phyloP scores from a whole-genome alignment of 805 yeast genomes.

The Wickerhamiella occidentalis region DNA sequence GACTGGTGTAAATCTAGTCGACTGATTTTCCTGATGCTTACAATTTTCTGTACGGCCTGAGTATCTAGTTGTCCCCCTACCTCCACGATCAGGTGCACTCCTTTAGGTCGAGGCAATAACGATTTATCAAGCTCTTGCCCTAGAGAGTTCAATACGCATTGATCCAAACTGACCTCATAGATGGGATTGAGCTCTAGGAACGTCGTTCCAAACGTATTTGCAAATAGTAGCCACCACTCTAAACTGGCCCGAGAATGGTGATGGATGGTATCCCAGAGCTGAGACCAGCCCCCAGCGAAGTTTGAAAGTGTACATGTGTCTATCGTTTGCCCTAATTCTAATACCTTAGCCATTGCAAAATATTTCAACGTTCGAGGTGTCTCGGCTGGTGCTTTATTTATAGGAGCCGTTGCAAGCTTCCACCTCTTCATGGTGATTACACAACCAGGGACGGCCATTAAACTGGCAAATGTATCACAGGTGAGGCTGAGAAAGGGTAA shows the following conservation, averaged over 20 bases:
- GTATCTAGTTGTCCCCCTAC: neutral
- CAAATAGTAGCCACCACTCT: conserved; percentile 11
- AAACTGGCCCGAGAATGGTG: neutral
- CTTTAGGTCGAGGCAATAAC: neutral
- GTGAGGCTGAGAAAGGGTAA: conserved; percentile 83
- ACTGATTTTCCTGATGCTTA: neutral
- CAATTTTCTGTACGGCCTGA: neutral
- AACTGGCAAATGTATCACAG: conserved; percentile 84
- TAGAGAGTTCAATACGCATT: neutral
- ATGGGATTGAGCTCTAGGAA: neutral
- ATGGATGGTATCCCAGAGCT: conserved; percentile 7
- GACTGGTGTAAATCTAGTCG: conserved; percentile 6
- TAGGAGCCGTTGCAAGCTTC: neutral
- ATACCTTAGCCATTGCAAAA: neutral
- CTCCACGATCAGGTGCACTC: neutral
- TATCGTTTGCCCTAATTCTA: neutral
- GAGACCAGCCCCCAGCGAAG: conserved; percentile 3
- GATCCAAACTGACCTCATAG: neutral
- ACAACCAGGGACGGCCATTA: conserved; percentile 83
- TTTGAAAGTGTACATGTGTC: neutral
- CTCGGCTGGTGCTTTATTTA: neutral
- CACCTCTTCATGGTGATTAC: conserved; percentile 34
- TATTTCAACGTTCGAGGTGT: neutral
- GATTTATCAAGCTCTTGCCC: neutral
- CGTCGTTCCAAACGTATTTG: neutral